Percentiles rank a stretch among this genome's conserved stretches.
Evolutionary conservation across 2,329 filamentous ascomycete species (phyloP).

Genomic region (Byssoonygena ceratinophila): DNA sequence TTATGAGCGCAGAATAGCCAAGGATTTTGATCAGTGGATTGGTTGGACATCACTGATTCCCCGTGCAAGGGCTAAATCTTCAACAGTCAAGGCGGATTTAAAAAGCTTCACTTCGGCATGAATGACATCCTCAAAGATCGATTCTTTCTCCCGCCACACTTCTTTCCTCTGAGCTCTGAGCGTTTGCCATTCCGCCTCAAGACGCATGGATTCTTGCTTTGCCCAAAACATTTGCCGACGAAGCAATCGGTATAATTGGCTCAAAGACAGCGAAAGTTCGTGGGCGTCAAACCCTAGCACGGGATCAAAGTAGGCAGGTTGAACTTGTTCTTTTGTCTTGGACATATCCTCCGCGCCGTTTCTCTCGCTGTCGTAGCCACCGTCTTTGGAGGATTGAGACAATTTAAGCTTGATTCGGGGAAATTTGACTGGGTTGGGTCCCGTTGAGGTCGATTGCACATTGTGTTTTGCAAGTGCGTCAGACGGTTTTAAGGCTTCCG

Average conservation of each 20-base stretch:
- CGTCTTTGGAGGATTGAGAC: constrained; percentile 28
- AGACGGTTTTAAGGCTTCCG: constrained; percentile 71
- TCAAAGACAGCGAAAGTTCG: constrained; percentile 34
- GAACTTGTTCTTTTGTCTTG: constrained; percentile 29
- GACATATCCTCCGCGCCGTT: constrained; percentile 22
- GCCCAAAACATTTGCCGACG: constrained; percentile 41
- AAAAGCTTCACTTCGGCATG: constrained; percentile 33
- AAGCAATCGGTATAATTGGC: constrained; percentile 37
- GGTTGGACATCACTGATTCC: neutral
- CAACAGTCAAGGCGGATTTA: constrained; percentile 18
- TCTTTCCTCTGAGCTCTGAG: constrained; percentile 30
- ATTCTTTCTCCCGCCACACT: constrained; percentile 36
- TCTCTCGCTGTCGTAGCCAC: constrained; percentile 13
- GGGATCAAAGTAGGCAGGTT: constrained; percentile 27
- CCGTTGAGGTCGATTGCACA: constrained; percentile 23
- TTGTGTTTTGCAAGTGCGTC: constrained; percentile 37
- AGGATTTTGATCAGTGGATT: neutral
- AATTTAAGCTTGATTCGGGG: constrained; percentile 37
- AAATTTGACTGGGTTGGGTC: constrained; percentile 25
- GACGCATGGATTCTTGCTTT: constrained; percentile 32
- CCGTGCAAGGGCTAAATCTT: constrained; percentile 9
- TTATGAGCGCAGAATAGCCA: neutral
- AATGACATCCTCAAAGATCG: constrained; percentile 35
- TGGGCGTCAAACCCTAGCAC: constrained; percentile 36
- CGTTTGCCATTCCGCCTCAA: constrained; percentile 34